phyloP scores from a whole-genome alignment of 306 rosid species.

The Quercus gilva region DNA sequence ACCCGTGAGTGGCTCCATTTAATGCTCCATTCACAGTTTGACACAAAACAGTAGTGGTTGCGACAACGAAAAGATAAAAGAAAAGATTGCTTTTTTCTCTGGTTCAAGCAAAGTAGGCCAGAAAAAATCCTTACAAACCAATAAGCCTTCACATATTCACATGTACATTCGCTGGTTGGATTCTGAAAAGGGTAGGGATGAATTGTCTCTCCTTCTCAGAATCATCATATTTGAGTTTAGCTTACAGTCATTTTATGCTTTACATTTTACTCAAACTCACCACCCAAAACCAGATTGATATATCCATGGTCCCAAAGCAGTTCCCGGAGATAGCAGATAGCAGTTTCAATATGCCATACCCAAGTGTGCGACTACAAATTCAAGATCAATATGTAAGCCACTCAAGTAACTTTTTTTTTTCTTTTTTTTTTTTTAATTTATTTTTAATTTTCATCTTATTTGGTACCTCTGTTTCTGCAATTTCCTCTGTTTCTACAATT shows the following conservation, averaged over 20 bases:
- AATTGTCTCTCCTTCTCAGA: not conserved
- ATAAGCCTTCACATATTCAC: not conserved
- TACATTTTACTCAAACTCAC: not conserved
- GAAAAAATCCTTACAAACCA: not conserved
- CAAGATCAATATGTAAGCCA: slow-evolving; percentile 42
- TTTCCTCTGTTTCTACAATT: not conserved
- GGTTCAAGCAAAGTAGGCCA: slow-evolving; percentile 41
- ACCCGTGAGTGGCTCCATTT: not conserved
- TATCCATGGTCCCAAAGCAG: not conserved
- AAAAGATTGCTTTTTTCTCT: slow-evolving; percentile 39
- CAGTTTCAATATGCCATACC: slow-evolving; percentile 24
- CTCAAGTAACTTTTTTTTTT: not conserved
- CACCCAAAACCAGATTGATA: not conserved
- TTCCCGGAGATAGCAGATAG: not conserved
- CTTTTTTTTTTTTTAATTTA: not conserved
- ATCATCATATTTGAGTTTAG: not conserved
- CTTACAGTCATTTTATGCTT: not conserved
- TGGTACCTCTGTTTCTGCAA: not conserved
- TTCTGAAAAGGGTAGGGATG: not conserved
- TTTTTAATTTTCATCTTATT: not conserved
- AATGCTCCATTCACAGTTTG: not conserved
- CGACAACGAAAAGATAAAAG: slow-evolving; percentile 1
- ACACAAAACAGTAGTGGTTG: not conserved
- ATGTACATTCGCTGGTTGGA: not conserved
- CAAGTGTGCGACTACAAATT: slow-evolving; percentile 44